phyloP scores from a whole-genome alignment of 768 basidiomycete species.

The Calocera viscosa region DNA sequence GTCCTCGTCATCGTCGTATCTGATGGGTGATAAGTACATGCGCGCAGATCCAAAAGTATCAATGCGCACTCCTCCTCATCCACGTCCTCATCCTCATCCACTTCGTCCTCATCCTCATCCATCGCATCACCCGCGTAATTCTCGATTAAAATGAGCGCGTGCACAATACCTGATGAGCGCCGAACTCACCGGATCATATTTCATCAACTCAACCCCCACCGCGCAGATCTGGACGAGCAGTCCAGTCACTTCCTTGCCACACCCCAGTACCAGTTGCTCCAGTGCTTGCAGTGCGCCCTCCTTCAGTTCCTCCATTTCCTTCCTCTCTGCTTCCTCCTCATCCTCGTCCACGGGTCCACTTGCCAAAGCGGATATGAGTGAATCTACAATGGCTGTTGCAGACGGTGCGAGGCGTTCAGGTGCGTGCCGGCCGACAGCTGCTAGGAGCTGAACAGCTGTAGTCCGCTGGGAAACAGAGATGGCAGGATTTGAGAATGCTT shows the following conservation, averaged over 20 bases:
- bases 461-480: constrained; percentile 56
- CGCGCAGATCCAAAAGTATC: constrained; percentile 11
- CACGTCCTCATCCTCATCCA: constrained; percentile 42
- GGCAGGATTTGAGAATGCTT: constrained; percentile 43
- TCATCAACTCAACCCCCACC: constrained; percentile 64
- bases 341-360: constrained; percentile 65
- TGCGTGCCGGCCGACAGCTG: constrained; percentile 65
- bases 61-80: constrained; percentile 65
- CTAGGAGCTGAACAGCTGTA: constrained; percentile 65
- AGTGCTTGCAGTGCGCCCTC: constrained; percentile 43
- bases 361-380: constrained; percentile 52
- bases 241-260: constrained; percentile 67
- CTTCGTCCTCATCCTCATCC: constrained; percentile 50
- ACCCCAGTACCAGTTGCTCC: constrained; percentile 71
- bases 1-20: constrained; percentile 96
- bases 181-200: constrained; percentile 74
- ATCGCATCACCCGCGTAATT: constrained; percentile 67
- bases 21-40: constrained; percentile 23
- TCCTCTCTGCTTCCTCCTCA: constrained; percentile 31
- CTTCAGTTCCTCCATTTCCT: constrained; percentile 13
- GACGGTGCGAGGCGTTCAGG: constrained; percentile 52
- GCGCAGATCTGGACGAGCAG: constrained; percentile 59
- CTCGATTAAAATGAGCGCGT: constrained; percentile 24
- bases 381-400: constrained; percentile 38
- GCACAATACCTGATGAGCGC: constrained; percentile 6